Evolutionary conservation across 768 basidiomycete genomes (phyloP).

Genomic region (Boletellus sp.): DNA sequence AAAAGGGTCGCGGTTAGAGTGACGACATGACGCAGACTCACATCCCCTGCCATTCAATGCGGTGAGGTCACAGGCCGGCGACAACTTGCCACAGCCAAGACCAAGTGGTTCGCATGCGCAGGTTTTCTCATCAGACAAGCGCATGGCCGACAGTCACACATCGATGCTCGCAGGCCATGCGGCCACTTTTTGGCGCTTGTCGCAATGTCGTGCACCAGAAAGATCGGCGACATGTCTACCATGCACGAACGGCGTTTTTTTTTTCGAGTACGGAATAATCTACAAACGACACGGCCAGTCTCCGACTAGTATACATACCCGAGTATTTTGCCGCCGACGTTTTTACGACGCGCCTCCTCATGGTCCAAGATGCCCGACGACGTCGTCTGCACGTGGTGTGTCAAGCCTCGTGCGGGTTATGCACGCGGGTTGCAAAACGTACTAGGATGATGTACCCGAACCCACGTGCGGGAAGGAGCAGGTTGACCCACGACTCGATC

Average conservation of each 20-base stretch:
- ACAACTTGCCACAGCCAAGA: no score
- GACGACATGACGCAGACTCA: no score
- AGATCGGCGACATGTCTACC: no score
- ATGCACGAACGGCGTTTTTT: constrained; percentile 1
- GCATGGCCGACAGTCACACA: no score
- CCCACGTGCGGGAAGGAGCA: constrained; percentile 91
- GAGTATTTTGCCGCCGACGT: constrained; percentile 92
- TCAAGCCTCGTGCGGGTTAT: neutral
- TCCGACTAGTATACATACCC: constrained; percentile 86
- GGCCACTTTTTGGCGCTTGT: no score
- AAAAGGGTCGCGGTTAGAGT: no score
- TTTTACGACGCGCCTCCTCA: constrained; percentile 97
- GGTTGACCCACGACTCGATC: constrained; percentile 96
- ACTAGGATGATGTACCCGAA: constrained; percentile 97
- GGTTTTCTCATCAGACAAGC: no score
- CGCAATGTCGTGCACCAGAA: no score
- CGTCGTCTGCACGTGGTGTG: constrained; percentile 61
- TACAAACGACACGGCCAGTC: constrained; percentile 17
- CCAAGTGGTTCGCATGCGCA: no score
- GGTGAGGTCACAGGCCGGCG: no score
- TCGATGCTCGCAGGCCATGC: no score
- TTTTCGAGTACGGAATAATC: constrained; percentile 21
- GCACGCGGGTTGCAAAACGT: constrained; percentile 24
- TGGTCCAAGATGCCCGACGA: constrained; percentile 98
- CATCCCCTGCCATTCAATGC: no score